Evolutionary conservation across 805 yeast species (phyloP).

Genomic region (Zygosaccharomyces kombuchaensis): DNA sequence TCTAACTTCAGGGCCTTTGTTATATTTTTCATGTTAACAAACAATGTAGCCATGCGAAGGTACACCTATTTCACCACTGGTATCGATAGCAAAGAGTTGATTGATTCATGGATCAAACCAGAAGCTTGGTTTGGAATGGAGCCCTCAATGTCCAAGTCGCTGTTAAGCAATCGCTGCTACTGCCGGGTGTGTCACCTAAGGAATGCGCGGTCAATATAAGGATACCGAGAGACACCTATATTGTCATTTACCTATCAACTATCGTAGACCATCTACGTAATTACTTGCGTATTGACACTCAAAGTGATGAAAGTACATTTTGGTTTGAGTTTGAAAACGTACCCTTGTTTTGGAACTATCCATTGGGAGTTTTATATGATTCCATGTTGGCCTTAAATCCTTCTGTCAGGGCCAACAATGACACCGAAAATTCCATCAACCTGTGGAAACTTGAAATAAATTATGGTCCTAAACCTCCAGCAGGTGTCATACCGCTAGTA

Average conservation of each 20-base stretch:
- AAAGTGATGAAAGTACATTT: conserved; percentile 33
- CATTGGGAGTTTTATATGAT: conserved; percentile 67
- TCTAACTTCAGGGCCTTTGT: background rate
- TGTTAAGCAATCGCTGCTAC: conserved; percentile 21
- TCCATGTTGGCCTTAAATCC: conserved; percentile 41
- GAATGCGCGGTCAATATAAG: conserved; percentile 23
- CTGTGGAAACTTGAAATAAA: conserved; percentile 49
- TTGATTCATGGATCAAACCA: conserved; percentile 29
- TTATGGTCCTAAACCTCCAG: conserved; percentile 40
- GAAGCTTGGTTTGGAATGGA: conserved; percentile 51
- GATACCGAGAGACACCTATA: conserved; percentile 47
- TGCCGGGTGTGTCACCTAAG: conserved; percentile 17
- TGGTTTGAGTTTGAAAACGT: conserved; percentile 68
- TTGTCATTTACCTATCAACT: conserved; percentile 41
- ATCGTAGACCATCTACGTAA: conserved; percentile 40
- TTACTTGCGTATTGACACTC: conserved; percentile 27
- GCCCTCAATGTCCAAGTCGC: conserved; percentile 42
- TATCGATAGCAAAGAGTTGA: background rate
- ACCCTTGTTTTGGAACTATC: conserved; percentile 74
- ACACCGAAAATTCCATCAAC: conserved; percentile 19
- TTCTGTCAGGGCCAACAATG: conserved; percentile 10
- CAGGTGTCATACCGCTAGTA: conserved; percentile 40
- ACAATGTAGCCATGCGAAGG: background rate
- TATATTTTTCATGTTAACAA: background rate
- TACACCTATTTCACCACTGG: background rate